Evolutionary conservation across 176 grass and related monocot genomes (phyloP).

Genomic region (Raddia guianensis): DNA sequence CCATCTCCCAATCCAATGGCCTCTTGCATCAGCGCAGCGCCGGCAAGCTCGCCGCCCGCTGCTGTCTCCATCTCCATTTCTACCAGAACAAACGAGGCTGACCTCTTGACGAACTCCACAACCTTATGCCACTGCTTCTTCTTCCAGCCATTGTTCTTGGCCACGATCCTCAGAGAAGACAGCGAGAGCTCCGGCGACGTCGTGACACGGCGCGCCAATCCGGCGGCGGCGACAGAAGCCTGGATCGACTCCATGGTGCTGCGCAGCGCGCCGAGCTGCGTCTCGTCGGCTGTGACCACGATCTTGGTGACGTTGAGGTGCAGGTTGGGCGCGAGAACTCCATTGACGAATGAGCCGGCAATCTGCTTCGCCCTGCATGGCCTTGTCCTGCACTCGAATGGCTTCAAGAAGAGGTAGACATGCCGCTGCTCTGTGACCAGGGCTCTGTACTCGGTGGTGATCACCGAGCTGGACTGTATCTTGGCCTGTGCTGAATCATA

Average conservation of each 20-base stretch:
- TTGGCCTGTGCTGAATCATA: constrained; percentile 44
- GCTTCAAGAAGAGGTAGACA: constrained; percentile 52
- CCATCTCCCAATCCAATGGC: constrained; percentile 21
- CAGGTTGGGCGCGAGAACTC: constrained; percentile 20
- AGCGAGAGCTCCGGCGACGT: constrained; percentile 54
- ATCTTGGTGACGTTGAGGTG: constrained; percentile 44
- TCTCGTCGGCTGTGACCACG: constrained; percentile 39
- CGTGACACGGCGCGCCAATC: constrained; percentile 28
- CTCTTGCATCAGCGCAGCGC: background rate
- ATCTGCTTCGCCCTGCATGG: constrained; percentile 6
- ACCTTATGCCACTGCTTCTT: constrained; percentile 42
- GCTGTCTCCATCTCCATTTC: constrained; percentile 33
- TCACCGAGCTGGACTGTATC: background rate
- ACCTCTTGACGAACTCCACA: constrained; percentile 46
- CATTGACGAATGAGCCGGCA: constrained; percentile 25
- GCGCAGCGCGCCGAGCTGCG: constrained; percentile 34
- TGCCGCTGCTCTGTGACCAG: constrained; percentile 13
- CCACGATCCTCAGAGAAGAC: constrained; percentile 43
- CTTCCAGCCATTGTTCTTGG: background rate
- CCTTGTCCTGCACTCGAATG: constrained; percentile 39
- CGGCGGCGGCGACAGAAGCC: constrained; percentile 30
- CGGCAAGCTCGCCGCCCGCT: background rate
- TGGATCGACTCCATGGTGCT: constrained; percentile 44
- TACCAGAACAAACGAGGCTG: constrained; percentile 47
- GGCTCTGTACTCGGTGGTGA: background rate